Evolutionary conservation across 768 basidiomycete genomes (phyloP).

Genomic region (Suillus lakei): DNA sequence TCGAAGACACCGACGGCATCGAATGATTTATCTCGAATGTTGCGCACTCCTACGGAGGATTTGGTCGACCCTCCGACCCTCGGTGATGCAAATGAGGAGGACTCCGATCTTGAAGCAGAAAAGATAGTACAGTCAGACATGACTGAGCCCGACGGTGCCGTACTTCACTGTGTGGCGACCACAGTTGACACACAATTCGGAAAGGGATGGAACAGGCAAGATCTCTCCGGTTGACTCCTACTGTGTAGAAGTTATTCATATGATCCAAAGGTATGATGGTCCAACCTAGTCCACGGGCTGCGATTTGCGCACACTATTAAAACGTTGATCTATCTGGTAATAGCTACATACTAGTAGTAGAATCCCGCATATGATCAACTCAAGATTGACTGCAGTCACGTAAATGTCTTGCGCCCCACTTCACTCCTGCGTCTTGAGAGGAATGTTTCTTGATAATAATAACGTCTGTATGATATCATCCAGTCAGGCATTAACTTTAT

Average conservation of each 20-base stretch:
- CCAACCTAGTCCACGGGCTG: constrained; percentile 18
- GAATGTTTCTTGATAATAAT: not conserved
- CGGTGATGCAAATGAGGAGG: not conserved
- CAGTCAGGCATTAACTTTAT: not conserved
- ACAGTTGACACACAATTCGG: constrained; percentile 53
- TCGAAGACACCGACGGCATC: constrained; percentile 20
- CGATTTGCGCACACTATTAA: too few species aligned
- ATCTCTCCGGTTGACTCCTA: constrained; percentile 17
- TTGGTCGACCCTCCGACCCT: constrained; percentile 30
- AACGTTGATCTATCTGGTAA: too few species aligned
- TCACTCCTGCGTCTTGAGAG: too few species aligned
- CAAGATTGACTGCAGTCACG: too few species aligned
- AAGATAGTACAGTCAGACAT: constrained; percentile 15
- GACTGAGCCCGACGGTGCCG: constrained; percentile 50
- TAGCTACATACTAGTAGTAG: too few species aligned
- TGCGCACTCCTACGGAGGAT: constrained; percentile 40
- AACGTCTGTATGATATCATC: not conserved
- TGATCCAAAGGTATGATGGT: not conserved
- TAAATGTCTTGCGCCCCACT: too few species aligned
- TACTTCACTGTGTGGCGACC: constrained; percentile 64
- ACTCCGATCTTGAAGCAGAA: constrained; percentile 17
- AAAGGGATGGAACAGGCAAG: constrained; percentile 25
- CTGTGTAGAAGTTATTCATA: not conserved
- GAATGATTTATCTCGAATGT: constrained; percentile 26
- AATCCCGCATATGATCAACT: too few species aligned